These are phyloP conservation scores for Claviceps humidiphila DNA, from an alignment of 2,329 filamentous ascomycete genomes.

Conservation along the genomic window DNA sequence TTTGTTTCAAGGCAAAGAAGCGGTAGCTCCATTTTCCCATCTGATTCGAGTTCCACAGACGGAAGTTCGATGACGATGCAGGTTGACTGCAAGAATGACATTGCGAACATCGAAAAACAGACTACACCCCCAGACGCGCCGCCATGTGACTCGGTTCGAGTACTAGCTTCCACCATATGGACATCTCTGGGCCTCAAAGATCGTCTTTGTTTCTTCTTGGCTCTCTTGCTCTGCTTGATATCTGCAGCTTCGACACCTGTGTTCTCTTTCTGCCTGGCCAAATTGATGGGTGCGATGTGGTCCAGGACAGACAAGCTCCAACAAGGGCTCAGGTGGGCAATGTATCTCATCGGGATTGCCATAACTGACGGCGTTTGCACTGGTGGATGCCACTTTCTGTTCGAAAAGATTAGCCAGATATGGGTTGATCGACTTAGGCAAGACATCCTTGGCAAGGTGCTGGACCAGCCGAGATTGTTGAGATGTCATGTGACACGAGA, in stretches of 20 bases:
- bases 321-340: slow-evolving; percentile 50
- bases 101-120: not conserved
- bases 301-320: slow-evolving; percentile 31
- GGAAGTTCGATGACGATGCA: not conserved
- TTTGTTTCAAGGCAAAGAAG: not conserved
- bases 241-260: slow-evolving; percentile 56
- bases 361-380: slow-evolving; percentile 50
- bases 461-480: slow-evolving; percentile 60
- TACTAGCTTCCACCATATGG: slow-evolving; percentile 48
- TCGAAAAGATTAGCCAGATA: slow-evolving; percentile 57
- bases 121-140: not conserved
- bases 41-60: not conserved
- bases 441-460: slow-evolving; percentile 53
- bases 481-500: slow-evolving; percentile 62
- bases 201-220: slow-evolving; percentile 42
- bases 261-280: slow-evolving; percentile 65
- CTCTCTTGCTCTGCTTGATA: slow-evolving; percentile 46
- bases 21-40: not conserved
- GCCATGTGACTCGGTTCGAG: not conserved
- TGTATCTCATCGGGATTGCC: slow-evolving; percentile 56
- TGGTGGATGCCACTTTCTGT: slow-evolving; percentile 54
- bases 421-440: slow-evolving; percentile 66
- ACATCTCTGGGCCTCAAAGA: slow-evolving; percentile 42
- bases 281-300: slow-evolving; percentile 60
- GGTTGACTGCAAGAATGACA: not conserved